phyloP scores from a whole-genome alignment of 768 basidiomycete genomes.

The Cyathus striatus region DNA sequence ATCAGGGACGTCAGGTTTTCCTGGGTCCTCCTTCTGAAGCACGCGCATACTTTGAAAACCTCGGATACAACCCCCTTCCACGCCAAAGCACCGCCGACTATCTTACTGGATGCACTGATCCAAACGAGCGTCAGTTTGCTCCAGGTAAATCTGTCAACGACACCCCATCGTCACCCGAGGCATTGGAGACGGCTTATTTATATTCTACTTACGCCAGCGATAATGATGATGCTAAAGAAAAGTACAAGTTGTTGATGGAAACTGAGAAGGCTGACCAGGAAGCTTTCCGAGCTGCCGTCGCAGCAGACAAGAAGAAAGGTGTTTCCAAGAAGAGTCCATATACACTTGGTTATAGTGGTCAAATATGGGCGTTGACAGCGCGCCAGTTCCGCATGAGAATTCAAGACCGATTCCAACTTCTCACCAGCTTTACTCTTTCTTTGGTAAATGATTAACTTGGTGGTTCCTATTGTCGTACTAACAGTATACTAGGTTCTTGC shows the following conservation, averaged over 20 bases:
- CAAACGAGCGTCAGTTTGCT: constrained; percentile 79
- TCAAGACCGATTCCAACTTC: constrained; percentile 76
- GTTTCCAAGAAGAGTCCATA: constrained; percentile 79
- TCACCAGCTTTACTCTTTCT: constrained; percentile 62
- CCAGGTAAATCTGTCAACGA: constrained; percentile 50
- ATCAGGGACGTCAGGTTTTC: constrained; percentile 78
- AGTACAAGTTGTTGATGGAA: constrained; percentile 53
- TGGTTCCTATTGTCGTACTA: background rate
- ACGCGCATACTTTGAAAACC: constrained; percentile 68
- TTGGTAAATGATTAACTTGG: constrained; percentile 34
- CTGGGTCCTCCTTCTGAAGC: constrained; percentile 73
- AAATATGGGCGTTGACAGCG: constrained; percentile 63
- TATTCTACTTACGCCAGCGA: constrained; percentile 38
- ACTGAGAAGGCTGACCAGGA: constrained; percentile 65
- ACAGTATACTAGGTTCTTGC: constrained; percentile 36
- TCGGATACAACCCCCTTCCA: constrained; percentile 71
- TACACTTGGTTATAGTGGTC: constrained; percentile 72
- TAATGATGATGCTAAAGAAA: constrained; percentile 41
- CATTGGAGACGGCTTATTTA: constrained; percentile 60
- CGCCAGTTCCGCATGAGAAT: constrained; percentile 71
- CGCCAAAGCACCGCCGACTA: constrained; percentile 87
- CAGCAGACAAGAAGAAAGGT: constrained; percentile 71
- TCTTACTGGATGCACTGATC: constrained; percentile 78
- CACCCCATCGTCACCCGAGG: constrained; percentile 64
- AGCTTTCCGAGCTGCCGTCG: constrained; percentile 71